Percentiles rank a stretch among this genome's conserved stretches.
Evolutionary conservation across 1,284 basidiomycete genomes (phyloP).

Genomic region (Ceratobasidium papillatum): DNA sequence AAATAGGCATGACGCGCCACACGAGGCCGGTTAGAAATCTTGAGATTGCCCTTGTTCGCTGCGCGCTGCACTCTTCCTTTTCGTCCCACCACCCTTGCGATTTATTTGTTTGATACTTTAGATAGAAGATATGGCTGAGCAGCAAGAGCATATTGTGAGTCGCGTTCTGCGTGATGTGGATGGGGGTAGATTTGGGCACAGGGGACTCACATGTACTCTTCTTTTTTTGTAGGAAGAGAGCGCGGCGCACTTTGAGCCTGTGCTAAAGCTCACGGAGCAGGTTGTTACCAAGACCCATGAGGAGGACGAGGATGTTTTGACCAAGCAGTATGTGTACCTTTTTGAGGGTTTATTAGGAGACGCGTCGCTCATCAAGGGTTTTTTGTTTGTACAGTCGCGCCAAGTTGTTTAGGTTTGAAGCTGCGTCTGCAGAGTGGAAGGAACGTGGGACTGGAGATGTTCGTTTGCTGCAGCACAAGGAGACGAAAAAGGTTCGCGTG

Average conservation of each 20-base stretch:
- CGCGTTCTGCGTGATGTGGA: slow-evolving; percentile 2
- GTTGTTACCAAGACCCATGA: slow-evolving; percentile 96
- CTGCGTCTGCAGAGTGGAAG: slow-evolving; percentile 90
- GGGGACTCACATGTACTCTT: neutral
- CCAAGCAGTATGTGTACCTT: slow-evolving; percentile 88
- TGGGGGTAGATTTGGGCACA: slow-evolving; percentile 9
- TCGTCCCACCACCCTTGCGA: neutral
- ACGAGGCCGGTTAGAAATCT: slow-evolving; percentile 33
- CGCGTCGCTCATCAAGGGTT: slow-evolving; percentile 31
- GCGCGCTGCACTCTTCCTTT: neutral
- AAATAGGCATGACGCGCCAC: slow-evolving; percentile 14
- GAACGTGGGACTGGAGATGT: slow-evolving; percentile 95
- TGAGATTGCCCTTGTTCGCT: slow-evolving; percentile 28
- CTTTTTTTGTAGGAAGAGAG: slow-evolving; percentile 71
- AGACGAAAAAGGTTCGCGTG: slow-evolving; percentile 90
- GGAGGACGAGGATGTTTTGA: slow-evolving; percentile 91
- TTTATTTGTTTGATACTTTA: neutral
- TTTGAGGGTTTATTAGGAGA: slow-evolving; percentile 48
- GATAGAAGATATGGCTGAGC: slow-evolving; percentile 31
- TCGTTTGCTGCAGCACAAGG: slow-evolving; percentile 87
- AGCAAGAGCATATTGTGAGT: slow-evolving; percentile 34
- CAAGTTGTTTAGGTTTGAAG: slow-evolving; percentile 97
- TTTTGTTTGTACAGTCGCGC: slow-evolving; percentile 76
- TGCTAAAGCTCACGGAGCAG: slow-evolving; percentile 95
- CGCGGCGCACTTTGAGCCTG: slow-evolving; percentile 95